Percentiles rank a stretch among this genome's conserved stretches.
Evolutionary conservation across 225 moss, liverwort and hornwort genomes (phyloP).

Genomic region (Pseudisothecium myosuroides): DNA sequence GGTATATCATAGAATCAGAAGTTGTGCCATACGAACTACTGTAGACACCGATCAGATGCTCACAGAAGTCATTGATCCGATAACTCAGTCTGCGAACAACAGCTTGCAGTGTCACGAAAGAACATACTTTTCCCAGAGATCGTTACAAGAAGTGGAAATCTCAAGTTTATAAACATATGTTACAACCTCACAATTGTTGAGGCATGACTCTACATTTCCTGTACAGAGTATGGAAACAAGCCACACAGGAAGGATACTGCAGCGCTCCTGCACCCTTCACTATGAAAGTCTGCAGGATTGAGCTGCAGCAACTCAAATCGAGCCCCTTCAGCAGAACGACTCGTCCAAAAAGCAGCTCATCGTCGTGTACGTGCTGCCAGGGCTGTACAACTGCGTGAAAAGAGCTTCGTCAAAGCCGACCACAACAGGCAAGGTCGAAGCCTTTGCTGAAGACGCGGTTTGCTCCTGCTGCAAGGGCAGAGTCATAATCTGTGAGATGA

Average conservation of each 20-base stretch:
- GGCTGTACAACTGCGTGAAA: constrained; percentile 16
- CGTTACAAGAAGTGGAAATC: neutral
- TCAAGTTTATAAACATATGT: constrained; percentile 6
- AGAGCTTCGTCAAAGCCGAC: constrained; percentile 17
- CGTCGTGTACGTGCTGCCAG: constrained; percentile 6
- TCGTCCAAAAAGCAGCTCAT: constrained; percentile 30
- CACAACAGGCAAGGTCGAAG: neutral
- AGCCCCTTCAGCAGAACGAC: constrained; percentile 15
- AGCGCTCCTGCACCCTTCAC: neutral
- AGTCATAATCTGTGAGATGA: neutral
- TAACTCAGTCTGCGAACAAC: neutral
- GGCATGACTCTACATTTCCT: neutral
- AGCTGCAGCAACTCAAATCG: neutral
- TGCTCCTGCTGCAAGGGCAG: neutral
- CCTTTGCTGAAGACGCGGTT: neutral
- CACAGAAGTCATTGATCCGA: neutral
- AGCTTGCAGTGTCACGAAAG: neutral
- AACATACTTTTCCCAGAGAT: neutral
- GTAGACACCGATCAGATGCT: neutral
- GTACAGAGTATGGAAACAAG: neutral
- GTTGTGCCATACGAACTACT: neutral
- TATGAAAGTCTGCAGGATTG: neutral
- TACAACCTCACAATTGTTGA: constrained; percentile 18
- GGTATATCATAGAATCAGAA: neutral
- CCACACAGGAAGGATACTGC: neutral